Evolutionary conservation across 192 early-diverging fungal species (phyloP).

Genomic region (Entomortierella beljakovae): DNA sequence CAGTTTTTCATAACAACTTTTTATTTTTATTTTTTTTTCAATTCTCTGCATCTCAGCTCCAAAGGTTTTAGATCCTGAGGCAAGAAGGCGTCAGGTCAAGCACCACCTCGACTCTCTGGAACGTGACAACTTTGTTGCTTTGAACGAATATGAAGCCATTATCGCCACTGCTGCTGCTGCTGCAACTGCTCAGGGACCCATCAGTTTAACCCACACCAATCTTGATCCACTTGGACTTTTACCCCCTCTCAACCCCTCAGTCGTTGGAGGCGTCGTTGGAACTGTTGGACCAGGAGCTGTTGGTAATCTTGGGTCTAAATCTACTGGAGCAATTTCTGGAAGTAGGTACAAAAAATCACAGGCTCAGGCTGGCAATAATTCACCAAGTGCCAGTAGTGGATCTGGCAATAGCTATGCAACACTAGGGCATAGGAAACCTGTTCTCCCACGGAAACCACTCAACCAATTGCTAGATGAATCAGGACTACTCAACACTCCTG

Average conservation of each 20-base stretch:
- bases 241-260: conserved; percentile 29
- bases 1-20: background rate
- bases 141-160: conserved; percentile 63
- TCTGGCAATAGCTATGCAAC: background rate
- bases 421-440: conserved; percentile 28
- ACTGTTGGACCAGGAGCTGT: conserved; percentile 37
- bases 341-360: conserved; percentile 33
- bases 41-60: conserved; percentile 4
- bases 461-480: conserved; percentile 43
- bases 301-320: background rate
- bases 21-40: background rate
- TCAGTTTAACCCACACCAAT: conserved; percentile 44
- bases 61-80: conserved; percentile 37
- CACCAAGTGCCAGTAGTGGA: background rate
- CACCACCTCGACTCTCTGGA: conserved; percentile 65
- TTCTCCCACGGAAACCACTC: conserved; percentile 31
- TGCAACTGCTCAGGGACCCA: conserved; percentile 41
- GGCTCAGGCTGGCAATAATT: background rate
- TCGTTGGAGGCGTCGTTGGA: conserved; percentile 41
- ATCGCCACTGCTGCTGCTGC: conserved; percentile 59
- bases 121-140: conserved; percentile 63
- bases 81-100: conserved; percentile 48
- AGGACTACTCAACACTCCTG: background rate
- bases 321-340: conserved; percentile 25
- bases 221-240: conserved; percentile 35